Evolutionary conservation across 2,329 filamentous ascomycete genomes (phyloP), one percentile per base, ranked within the genome.

Genomic region (Ophiosphaerella korrae): DNA sequence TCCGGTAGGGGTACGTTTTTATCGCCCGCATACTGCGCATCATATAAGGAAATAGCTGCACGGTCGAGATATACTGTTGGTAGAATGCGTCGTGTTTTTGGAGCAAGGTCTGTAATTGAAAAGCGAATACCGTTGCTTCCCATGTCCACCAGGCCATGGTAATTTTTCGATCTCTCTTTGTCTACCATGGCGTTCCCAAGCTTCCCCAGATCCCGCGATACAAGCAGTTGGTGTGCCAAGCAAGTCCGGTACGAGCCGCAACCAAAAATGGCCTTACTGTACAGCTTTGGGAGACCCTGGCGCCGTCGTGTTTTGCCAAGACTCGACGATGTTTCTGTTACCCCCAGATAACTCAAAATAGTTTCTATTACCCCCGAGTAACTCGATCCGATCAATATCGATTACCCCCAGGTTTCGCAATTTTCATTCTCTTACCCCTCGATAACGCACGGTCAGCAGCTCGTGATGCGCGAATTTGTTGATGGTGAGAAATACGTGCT

Each of bases 121-220:
- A 96, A 96, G 48, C 92, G 90, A 64, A 96, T 93, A 64, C 92
- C 92, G 78, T 96, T 97, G 78, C 91, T 72, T 47, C 69, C 69
- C 69, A 72, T 71, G 38, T 72, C 69, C 52, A 72, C 69, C 54
- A 72, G 53, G 24, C 67, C 69, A 65, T 71, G 66, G 45, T 66
- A 67, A 45, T 60, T 55, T 44, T 42, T 46, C 36, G 57, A 59
- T 42, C 51, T 60, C 44, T 63, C 55, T 42, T 29, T 36, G 16
- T 54, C 53, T 29, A 42, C 51, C 53, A 60, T 60, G 35, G 46
- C 33, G n/a, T 46, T 48, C 48, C 50, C 42, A 48, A 42, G 50
- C 18, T 57, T 56, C 52, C 54, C 50, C 50, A 42, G 49, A 55
- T 59, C 55, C 55, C 56, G 42, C 53, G 39, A 53, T 29, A 36